Percentiles rank a stretch among this genome's conserved stretches.
Evolutionary conservation across 495 filamentous ascomycete species (phyloP).

Genomic region (Staphylotrichum tortipilum): DNA sequence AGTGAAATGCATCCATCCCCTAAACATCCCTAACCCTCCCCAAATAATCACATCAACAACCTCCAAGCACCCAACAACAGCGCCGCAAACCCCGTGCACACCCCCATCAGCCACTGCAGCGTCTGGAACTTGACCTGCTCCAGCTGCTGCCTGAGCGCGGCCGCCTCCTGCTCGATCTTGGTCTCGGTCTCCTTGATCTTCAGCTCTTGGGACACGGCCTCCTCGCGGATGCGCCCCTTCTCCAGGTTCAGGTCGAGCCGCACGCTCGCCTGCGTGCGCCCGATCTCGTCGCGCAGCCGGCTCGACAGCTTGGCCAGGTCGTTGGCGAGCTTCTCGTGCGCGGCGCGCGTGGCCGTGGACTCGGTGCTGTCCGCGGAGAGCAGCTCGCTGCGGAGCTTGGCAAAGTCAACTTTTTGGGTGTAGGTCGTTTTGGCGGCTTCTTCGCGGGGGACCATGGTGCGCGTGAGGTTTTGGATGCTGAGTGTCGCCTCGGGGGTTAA

Average conservation of each 20-base stretch:
- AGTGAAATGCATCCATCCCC: too few species aligned
- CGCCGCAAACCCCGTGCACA: slow-evolving; percentile 86
- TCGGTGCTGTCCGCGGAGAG: slow-evolving; percentile 86
- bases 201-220: slow-evolving; percentile 93
- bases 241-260: slow-evolving; percentile 90
- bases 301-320: slow-evolving; percentile 89
- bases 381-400: slow-evolving; percentile 93
- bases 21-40: too few species aligned
- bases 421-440: slow-evolving; percentile 82
- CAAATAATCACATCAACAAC: slow-evolving; percentile 65
- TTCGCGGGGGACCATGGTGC: slow-evolving; percentile 97
- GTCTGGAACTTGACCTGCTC: slow-evolving; percentile 98
- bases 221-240: slow-evolving; percentile 93
- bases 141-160: slow-evolving; percentile 77
- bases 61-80: slow-evolving; percentile 94
- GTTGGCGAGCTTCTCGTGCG: slow-evolving; percentile 87
- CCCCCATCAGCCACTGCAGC: slow-evolving; percentile 96
- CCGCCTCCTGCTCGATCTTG: slow-evolving; percentile 95
- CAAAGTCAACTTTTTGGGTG: slow-evolving; percentile 98
- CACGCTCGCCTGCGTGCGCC: slow-evolving; percentile 84
- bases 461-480: slow-evolving; percentile 92
- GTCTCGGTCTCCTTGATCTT: slow-evolving; percentile 99
- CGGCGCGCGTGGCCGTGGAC: slow-evolving; percentile 73
- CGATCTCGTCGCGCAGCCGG: slow-evolving; percentile 84
- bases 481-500: background rate